Evolutionary conservation across 768 basidiomycete genomes (phyloP), one percentile per base, ranked within the genome.

Genomic region (Lyophyllum shimeji): DNA sequence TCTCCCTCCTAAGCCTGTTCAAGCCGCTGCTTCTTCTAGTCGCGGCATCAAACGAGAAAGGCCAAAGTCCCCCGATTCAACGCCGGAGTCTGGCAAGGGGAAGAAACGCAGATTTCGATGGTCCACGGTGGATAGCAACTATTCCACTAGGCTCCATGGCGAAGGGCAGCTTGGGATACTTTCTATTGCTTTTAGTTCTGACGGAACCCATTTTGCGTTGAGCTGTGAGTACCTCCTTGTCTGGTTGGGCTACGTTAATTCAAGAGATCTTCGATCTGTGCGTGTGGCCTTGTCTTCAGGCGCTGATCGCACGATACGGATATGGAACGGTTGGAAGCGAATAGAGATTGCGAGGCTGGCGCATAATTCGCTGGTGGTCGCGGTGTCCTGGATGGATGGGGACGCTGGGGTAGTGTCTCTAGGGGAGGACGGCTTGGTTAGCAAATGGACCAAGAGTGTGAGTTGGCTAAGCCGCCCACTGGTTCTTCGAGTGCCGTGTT

Each of bases 361-460:
- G 20, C 83, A 86, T 60, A 80, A 78, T 62, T 70, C 81, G 45
- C 69, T 71, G 1, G 69, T 84, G 8, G 67, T 80, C 24, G 74
- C 76, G 8, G 73, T 83, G 7, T 76, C 75, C 46, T 89, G 87
- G 87, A 75, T 87, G 74, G 77, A 80, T 33, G 76, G 75, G 27
- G 81, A 84, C 55, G 65, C 73, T 55, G 86, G 82, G 2, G 74
- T 88, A 18, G 66, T 89, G 18, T 74, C 80, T n/a, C 70, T 88
- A 50, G 77, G 75, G 21, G 77, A 73, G 37, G 84, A 86, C 63
- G 86, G 86, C 5, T 60, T 80, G 37, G 69, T 87, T 34, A 79
- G 79, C 60, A 80, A 80, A 56, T 88, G 86, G 85, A 82, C 78
- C 12, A 74, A 76, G 44, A 76, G 70, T 59, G 85, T 84, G 62